These are phyloP conservation scores for Cutaneotrichosporon daszewskae DNA, from an alignment of 1,284 basidiomycete species.

Conservation along the genomic window DNA sequence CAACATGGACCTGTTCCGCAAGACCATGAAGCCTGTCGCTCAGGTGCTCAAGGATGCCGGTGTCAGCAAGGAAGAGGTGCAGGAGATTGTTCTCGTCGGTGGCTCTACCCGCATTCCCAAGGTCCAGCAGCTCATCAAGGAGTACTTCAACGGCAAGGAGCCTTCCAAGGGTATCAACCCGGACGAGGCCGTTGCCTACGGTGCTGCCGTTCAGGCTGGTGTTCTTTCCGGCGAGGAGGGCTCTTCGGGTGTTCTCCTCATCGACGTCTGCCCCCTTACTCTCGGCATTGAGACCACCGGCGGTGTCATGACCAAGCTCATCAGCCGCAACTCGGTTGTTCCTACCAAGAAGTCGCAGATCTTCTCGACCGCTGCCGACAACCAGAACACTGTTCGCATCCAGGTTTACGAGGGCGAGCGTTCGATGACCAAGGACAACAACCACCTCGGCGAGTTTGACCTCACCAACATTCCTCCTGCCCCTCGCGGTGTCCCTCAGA, in stretches of 20 bases:
- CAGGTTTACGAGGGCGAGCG: conserved; percentile 90
- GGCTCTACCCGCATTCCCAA: conserved; percentile 98
- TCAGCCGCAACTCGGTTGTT: conserved; percentile 89
- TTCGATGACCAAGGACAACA: conserved; percentile 95
- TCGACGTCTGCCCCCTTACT: conserved; percentile 94
- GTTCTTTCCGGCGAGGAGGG: conserved; percentile 98
- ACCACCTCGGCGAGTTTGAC: conserved; percentile 94
- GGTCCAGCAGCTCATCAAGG: conserved; percentile 93
- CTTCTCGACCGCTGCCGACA: conserved; percentile 94
- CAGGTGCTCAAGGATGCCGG: conserved; percentile 97
- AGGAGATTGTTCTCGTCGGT: conserved; percentile 96
- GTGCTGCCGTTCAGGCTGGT: conserved; percentile 97
- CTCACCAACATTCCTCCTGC: conserved; percentile 87
- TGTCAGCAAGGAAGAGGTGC: conserved; percentile 94
- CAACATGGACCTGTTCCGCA: conserved; percentile 97
- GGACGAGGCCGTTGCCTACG: conserved; percentile 98
- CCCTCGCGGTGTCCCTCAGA: conserved; percentile 90
- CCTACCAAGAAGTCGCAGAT: conserved; percentile 99
- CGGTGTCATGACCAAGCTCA: conserved; percentile 96
- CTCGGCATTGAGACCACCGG: conserved; percentile 97
- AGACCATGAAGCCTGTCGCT: conserved; percentile 99
- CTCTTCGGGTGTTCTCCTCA: conserved; percentile 91
- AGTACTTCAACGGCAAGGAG: conserved; percentile 82
- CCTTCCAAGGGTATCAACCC: conserved; percentile 96
- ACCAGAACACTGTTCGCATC: conserved; percentile 86